These are phyloP conservation scores for Xerocomus nothofagi DNA, from an alignment of 1,284 basidiomycete species.

Conservation along the genomic window DNA sequence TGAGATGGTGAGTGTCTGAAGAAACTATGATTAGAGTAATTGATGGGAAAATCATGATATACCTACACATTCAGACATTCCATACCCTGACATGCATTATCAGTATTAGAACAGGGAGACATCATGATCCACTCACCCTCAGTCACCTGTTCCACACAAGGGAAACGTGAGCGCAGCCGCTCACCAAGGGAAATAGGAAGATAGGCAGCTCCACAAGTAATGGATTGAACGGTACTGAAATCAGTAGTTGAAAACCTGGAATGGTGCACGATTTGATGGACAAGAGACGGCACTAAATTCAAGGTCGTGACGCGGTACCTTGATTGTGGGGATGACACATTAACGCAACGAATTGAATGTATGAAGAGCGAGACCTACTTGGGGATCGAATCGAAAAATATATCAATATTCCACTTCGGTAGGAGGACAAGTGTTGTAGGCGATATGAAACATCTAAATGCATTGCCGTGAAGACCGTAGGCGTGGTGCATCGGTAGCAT, in stretches of 20 bases:
- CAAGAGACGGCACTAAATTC: conserved; percentile 59
- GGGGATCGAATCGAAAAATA: conserved; percentile 42
- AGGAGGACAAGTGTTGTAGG: conserved; percentile 55
- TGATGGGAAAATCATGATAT: neutral
- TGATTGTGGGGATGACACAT: neutral
- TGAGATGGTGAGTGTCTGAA: conserved; percentile 58
- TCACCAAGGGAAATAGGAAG: conserved; percentile 55
- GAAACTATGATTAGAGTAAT: neutral
- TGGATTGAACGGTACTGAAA: conserved; percentile 48
- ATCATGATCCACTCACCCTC: conserved; percentile 46
- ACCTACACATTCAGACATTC: conserved; percentile 72
- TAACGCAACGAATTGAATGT: neutral
- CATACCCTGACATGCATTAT: conserved; percentile 52
- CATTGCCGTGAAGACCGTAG: conserved; percentile 57
- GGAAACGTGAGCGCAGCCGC: conserved; percentile 42
- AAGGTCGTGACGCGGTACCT: conserved; percentile 56
- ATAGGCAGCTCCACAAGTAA: conserved; percentile 64
- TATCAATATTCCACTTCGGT: conserved; percentile 58
- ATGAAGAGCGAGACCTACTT: conserved; percentile 37
- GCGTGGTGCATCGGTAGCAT: conserved; percentile 71
- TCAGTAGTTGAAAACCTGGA: conserved; percentile 50
- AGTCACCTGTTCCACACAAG: conserved; percentile 36
- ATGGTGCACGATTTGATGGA: conserved; percentile 64
- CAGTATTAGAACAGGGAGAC: neutral
- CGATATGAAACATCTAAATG: conserved; percentile 47